Evolutionary conservation across 2,329 filamentous ascomycete genomes (phyloP).

Genomic region (Ilyonectria mors-panacis): DNA sequence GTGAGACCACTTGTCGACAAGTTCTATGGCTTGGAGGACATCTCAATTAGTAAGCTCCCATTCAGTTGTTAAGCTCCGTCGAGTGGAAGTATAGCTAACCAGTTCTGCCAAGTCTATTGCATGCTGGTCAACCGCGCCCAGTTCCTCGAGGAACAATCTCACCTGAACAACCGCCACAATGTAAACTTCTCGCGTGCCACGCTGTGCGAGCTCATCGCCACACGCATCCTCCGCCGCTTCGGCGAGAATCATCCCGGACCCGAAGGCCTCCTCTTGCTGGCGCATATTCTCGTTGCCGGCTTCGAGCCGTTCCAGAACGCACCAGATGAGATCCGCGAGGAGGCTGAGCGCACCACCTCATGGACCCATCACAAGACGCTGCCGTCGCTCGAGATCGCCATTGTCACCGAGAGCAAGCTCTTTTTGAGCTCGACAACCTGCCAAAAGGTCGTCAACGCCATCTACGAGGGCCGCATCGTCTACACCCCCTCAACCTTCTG

Average conservation of each 20-base stretch:
- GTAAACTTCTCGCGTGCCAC: conserved; percentile 84
- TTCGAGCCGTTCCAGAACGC: conserved; percentile 91
- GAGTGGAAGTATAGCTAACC: conserved; percentile 19
- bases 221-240: conserved; percentile 82
- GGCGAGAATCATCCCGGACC: conserved; percentile 82
- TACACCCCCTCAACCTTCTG: conserved; percentile 88
- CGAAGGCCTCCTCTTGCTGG: conserved; percentile 79
- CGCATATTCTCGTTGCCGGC: conserved; percentile 85
- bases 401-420: conserved; percentile 84
- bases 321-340: conserved; percentile 74
- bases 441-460: conserved; percentile 85
- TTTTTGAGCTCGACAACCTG: conserved; percentile 85
- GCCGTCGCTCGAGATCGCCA: conserved; percentile 86
- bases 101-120: conserved; percentile 75
- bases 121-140: conserved; percentile 86
- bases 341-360: conserved; percentile 66
- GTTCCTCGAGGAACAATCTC: conserved; percentile 83
- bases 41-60: conserved; percentile 75
- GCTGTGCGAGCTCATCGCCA: conserved; percentile 85
- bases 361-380: conserved; percentile 72
- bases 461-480: conserved; percentile 84
- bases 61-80: background rate
- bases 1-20: conserved; percentile 88
- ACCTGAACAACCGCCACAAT: conserved; percentile 83
- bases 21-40: conserved; percentile 83